Percentiles rank a stretch among this genome's conserved stretches.
Conservation (phyloP, 805 yeast species). For the Barnettozyma siamensis region DNA sequence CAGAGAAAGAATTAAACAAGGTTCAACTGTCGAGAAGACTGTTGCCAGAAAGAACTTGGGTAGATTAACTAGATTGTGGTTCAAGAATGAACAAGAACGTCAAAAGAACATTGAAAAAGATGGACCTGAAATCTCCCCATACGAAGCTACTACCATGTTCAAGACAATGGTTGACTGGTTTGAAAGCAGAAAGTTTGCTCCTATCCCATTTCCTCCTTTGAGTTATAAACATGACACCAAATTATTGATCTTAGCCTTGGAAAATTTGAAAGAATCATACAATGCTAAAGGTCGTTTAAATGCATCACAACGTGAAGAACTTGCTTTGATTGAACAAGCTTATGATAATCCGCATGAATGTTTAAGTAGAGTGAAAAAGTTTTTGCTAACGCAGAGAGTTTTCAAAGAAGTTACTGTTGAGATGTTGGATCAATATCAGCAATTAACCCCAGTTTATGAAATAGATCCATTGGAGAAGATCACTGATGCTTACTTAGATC, state of each 20-base stretch:
- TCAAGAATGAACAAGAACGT: conserved; percentile 85
- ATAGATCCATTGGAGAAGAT: conserved; percentile 92
- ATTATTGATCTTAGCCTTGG: conserved; percentile 81
- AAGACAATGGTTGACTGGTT: conserved; percentile 90
- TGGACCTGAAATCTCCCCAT: conserved; percentile 83
- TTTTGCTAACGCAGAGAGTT: conserved; percentile 79
- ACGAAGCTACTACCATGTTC: conserved; percentile 83
- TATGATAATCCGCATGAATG: conserved; percentile 96
- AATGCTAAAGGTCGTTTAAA: conserved; percentile 72
- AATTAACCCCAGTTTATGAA: conserved; percentile 77
- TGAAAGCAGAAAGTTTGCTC: conserved; percentile 73
- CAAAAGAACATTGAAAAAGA: conserved; percentile 73
- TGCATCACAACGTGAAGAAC: conserved; percentile 84
- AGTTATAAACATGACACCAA: conserved; percentile 93
- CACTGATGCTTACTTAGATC: conserved; percentile 94
- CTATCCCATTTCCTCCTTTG: conserved; percentile 91
- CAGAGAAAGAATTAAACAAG: conserved; percentile 80
- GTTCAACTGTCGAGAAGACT: conserved; percentile 92
- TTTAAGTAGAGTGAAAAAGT: conserved; percentile 75
- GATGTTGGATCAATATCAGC: conserved; percentile 87
- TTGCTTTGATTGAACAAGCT: conserved; percentile 91
- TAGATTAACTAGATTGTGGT: conserved; percentile 85
- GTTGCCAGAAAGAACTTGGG: conserved; percentile 93
- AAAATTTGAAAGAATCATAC: conserved; percentile 76
- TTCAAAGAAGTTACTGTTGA: conserved; percentile 85